Percentiles rank a stretch among this genome's conserved stretches.
Conservation (phyloP, 805 yeast species). For the Lipomyces sp. region DNA sequence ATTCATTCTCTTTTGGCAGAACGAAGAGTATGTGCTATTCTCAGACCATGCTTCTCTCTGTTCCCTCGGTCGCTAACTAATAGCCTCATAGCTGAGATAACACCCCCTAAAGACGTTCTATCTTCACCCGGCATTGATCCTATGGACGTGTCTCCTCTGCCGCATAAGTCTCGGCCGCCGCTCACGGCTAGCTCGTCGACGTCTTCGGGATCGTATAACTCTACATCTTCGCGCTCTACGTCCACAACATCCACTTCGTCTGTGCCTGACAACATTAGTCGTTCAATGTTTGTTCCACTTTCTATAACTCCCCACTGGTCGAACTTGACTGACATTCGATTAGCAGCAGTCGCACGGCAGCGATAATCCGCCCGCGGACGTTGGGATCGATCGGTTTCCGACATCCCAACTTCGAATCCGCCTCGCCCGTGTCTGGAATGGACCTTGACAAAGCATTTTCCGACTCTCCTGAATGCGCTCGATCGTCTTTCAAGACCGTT, state of each 20-base stretch:
- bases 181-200: background rate
- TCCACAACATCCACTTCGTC: no score
- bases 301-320: no score
- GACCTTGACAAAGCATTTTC: constrained; percentile 11
- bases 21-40: constrained; percentile 6
- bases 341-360: no score
- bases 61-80: background rate
- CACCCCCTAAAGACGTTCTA: constrained; percentile 19
- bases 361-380: no score
- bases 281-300: no score
- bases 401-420: no score
- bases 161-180: constrained; percentile 27
- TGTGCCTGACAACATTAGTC: no score
- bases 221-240: background rate
- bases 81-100: constrained; percentile 6
- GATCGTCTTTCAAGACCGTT: background rate
- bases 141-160: constrained; percentile 27
- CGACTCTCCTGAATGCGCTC: constrained; percentile 7
- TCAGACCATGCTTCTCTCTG: background rate
- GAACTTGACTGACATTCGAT: no score
- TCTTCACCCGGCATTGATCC: constrained; percentile 18
- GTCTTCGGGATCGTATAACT: background rate
- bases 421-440: background rate
- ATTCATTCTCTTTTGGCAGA: constrained; percentile 30
- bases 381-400: no score